These are phyloP conservation scores for Helotiales sp. DNA, from an alignment of 2,329 filamentous ascomycete genomes.

Conservation along the genomic window DNA sequence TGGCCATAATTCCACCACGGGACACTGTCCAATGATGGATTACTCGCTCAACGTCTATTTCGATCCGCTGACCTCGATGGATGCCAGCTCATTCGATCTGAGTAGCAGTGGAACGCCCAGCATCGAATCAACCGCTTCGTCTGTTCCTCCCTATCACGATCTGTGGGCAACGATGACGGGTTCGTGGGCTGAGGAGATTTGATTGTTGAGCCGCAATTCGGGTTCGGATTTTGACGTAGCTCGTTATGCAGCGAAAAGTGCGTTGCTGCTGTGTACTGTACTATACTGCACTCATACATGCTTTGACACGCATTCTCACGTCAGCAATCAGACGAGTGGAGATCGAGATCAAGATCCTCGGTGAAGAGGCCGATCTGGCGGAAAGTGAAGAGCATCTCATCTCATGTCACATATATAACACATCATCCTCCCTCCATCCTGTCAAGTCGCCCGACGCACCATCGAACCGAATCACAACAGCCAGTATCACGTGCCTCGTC, in stretches of 20 bases:
- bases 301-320: constrained; percentile 4
- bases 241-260: background rate
- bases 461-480: background rate
- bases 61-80: constrained; percentile 18
- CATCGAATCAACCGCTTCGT: background rate
- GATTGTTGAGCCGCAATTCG: constrained; percentile 3
- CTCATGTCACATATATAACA: constrained; percentile 1
- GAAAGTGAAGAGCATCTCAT: background rate
- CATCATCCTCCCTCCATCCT: background rate
- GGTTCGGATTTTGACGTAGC: background rate
- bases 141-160: constrained; percentile 31
- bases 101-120: constrained; percentile 4
- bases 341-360: background rate
- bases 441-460: background rate
- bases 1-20: constrained; percentile 23
- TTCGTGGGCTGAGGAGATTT: constrained; percentile 33
- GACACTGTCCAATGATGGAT: constrained; percentile 36
- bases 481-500: constrained; percentile 2
- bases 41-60: constrained; percentile 28
- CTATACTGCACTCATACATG: background rate
- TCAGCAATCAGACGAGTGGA: constrained; percentile 9
- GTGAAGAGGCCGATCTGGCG: background rate
- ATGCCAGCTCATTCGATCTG: constrained; percentile 14
- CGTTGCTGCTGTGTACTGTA: background rate
- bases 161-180: constrained; percentile 42